Evolutionary conservation across 805 yeast species (phyloP), one percentile per base, ranked within the genome.

Genomic region (Saturnispora kantuleensis): DNA sequence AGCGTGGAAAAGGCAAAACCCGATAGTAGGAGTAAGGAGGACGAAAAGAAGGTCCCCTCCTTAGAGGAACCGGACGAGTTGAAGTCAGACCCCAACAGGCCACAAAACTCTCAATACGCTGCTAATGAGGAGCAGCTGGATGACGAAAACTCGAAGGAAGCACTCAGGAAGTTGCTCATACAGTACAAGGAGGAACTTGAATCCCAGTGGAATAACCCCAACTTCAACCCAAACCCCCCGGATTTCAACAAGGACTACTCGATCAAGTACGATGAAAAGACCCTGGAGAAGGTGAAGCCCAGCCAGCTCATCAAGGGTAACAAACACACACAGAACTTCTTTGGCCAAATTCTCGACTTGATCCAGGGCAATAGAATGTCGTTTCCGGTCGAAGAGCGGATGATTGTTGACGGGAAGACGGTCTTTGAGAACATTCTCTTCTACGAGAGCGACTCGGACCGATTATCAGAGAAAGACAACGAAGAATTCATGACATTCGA

Each of bases 321-420:
- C 46, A 46, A 49, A 15, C 52, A 57, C n/a, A 52, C 56, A 43
- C 63, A 58, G 44, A 50, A 51, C 38, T 59, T 55, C 36, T 61
- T 60, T 43, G 50, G 47, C 10, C 56, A 56, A 36, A 49, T 59
- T n/a, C 52, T 61, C 34, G 55, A 60, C 44, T 38, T 59, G 28
- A 57, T 61, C 56, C 50, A 50, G 39, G 54, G 54, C 31, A 62
- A 62, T 39, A 53, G 52, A 41, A 47, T 59, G 37, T 54, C 58
- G 13, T 59, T 49, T 40, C 66, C 66, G 4, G 48, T 62, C n/a
- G 52, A 50, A 18, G 60, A 59, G 47, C 53, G 66, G 50, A 47
- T 52, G 47, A 47, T 60, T 42, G 49, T 43, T 9, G 30, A 44
- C 13, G 59, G 59, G 31, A 56, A 56, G 35, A 52, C 59, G 2